These are phyloP conservation scores for Dothideomycetes sp. DNA, from an alignment of 2,329 filamentous ascomycete species.

Conservation along the genomic window DNA sequence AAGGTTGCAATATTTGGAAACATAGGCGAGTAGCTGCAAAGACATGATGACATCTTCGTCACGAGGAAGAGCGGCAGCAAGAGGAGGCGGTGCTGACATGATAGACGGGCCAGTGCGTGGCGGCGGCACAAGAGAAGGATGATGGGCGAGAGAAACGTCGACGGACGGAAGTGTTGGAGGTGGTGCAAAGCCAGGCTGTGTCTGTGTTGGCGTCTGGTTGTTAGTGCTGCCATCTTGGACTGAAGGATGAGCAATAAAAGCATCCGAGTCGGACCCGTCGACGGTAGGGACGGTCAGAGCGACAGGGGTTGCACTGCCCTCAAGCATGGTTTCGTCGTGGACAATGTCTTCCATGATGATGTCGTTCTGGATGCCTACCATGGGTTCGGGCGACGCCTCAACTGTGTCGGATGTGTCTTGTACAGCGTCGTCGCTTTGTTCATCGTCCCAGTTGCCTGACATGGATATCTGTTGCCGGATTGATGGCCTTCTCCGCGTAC, in stretches of 20 bases:
- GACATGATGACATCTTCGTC: constrained; percentile 99
- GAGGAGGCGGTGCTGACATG: constrained; percentile 42
- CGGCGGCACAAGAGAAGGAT: constrained; percentile 39
- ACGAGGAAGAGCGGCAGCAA: constrained; percentile 83
- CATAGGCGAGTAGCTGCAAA: constrained; percentile 88
- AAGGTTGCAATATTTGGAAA: constrained; percentile 97
- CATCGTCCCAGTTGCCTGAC: constrained; percentile 69
- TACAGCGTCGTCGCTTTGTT: constrained; percentile 70
- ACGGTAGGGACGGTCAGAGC: constrained; percentile 68
- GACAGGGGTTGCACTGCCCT: constrained; percentile 57
- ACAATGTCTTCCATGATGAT: constrained; percentile 86
- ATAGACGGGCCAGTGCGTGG: constrained; percentile 6
- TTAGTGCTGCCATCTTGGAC: constrained; percentile 77
- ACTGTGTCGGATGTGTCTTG: constrained; percentile 46
- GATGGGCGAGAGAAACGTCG: constrained; percentile 60
- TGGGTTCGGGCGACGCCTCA: constrained; percentile 47
- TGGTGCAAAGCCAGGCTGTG: constrained; percentile 21
- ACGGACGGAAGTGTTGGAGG: constrained; percentile 40
- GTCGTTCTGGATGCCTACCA: constrained; percentile 67
- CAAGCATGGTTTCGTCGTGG: constrained; percentile 69
- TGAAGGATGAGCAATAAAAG: constrained; percentile 87
- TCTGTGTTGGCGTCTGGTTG: constrained; percentile 58
- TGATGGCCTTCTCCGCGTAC: constrained; percentile 64
- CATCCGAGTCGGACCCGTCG: constrained; percentile 79
- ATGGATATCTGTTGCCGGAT: constrained; percentile 82